Base-by-base conservation (phyloP, 345 rosid species). In the Pugionium cornutum region DNA sequence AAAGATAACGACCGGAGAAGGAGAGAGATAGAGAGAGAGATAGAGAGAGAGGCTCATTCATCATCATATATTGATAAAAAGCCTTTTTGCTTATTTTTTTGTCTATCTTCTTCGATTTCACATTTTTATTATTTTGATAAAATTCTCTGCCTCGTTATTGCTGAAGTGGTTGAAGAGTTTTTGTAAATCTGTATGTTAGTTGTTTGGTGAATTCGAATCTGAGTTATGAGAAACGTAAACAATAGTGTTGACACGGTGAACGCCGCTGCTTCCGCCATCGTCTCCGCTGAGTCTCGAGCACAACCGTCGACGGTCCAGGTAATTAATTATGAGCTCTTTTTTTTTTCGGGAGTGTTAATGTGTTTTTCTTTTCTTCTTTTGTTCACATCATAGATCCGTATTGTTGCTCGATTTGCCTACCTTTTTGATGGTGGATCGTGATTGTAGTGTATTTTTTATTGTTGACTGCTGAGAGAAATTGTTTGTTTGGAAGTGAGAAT, bases 221-320 rank as follows among this genome's bases (percentile, higher is more conserved):
- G n/a, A 58, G 53, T 81, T 32, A 72, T 86, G 96, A 82, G 84
- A 60, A 72, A 76, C 67, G 82, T 77, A 2, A 83, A 79, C 74
- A 76, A 73, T 79, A 86, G 81, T 69, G 80, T 85, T 31, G 90
- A 85, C 1, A 91, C 98, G 36, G 80, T 89, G 33, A 89, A 87
- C 92, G 98, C 96, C 63, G 96, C 98, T 42, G 98, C 95, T 54
- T 67, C 90, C 43, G 96, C 98, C 76, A 89, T 89, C 82, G 81
- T 87, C 78, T 79, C 95, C 64, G 92, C 98, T 54, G 96, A 91
- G 66, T 80, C 89, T 30, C 85, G 98, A 5, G 64, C 71, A 10
- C 98, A 76, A 75, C 98, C 90, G 0, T n/a, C 89, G 29, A 8
- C 85, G 2, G 79, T 72, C 26, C 83, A 80, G 87, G 96, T 91